Base-by-base conservation (phyloP, 352 stramenopile genomes). In the Blastocystis hominis region DNA sequence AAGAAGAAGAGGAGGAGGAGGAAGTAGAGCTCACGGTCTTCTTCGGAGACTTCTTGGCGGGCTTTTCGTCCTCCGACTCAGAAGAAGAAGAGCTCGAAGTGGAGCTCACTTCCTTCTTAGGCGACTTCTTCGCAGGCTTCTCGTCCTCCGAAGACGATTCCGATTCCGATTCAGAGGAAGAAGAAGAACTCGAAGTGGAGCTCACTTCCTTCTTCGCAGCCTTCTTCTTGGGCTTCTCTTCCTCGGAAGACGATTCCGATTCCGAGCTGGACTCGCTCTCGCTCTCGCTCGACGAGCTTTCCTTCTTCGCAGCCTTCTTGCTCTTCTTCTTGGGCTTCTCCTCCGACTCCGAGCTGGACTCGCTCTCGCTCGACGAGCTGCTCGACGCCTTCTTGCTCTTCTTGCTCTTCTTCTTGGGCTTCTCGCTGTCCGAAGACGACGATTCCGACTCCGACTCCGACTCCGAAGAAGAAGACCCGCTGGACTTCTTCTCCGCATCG, bases 51-150 rank as follows among this genome's bases (percentile, higher is more conserved):
- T 0, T 86, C 75, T 7, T 86, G 50, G 50, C 44, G 5, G 75
- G 62, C 62, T 86, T 86, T 40, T 69, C 75, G 17, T 69, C 56
- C 62, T 86, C 62, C 13, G 17, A 53, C 62, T 86, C 75, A n/a
- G 75, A 86, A 4, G 30, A 55, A 3, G 17, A 40, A 20, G 24
- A 59, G 0, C 15, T 40, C 17, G 10, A 46, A 17, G 17, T 56
- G 17, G 56, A 75, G 40, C 44, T 69, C 3, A 36, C 53, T n/a
- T 75, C 50, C 62, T 86, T 86, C 50, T 72, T 86, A 17, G 47
- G 17, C 40, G 10, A 10, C 75, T 86, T 86, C 75, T 79, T 79
- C 10, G 30, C 40, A 55, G 69, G 69, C 54, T 79, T 79, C 24
- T 79, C 69, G 0, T 79, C 69, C 54, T 79, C 69, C 50, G 36